These are phyloP conservation scores for Ophiostoma himal-ulmi DNA, from an alignment of 2,329 filamentous ascomycete genomes.

Conservation along the genomic window DNA sequence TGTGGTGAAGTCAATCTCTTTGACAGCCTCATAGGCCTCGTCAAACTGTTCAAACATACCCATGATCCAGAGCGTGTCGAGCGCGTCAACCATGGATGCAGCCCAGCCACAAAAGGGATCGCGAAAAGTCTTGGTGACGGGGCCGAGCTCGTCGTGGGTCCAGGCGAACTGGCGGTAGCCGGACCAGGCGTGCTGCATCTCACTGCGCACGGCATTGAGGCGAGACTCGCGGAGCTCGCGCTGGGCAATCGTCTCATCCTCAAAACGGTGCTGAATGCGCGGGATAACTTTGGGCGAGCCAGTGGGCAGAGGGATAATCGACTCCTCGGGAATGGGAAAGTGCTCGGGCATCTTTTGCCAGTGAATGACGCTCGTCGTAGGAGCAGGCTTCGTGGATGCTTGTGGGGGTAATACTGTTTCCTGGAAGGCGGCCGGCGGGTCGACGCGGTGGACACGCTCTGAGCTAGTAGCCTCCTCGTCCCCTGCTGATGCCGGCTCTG, in stretches of 20 bases:
- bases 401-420: constrained; percentile 10
- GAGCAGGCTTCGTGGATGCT: not conserved
- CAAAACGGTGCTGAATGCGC: constrained; percentile 68
- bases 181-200: constrained; percentile 72
- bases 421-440: constrained; percentile 11
- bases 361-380: constrained; percentile 43
- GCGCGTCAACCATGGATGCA: constrained; percentile 73
- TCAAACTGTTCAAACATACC: constrained; percentile 72
- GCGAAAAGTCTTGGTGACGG: constrained; percentile 59
- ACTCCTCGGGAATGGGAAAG: constrained; percentile 67
- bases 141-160: constrained; percentile 79
- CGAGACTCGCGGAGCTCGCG: constrained; percentile 60
- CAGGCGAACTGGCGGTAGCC: constrained; percentile 77
- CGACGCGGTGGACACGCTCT: constrained; percentile 23
- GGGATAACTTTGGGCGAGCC: constrained; percentile 65
- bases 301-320: constrained; percentile 69
- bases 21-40: constrained; percentile 64
- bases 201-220: constrained; percentile 61
- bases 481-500: not conserved
- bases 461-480: constrained; percentile 4
- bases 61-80: constrained; percentile 87
- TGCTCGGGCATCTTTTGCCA: constrained; percentile 71
- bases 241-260: constrained; percentile 53
- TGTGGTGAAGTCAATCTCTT: constrained; percentile 76
- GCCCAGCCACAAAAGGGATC: constrained; percentile 92